phyloP scores from a whole-genome alignment of 2,329 filamentous ascomycete species.

The Fusarium citri region DNA sequence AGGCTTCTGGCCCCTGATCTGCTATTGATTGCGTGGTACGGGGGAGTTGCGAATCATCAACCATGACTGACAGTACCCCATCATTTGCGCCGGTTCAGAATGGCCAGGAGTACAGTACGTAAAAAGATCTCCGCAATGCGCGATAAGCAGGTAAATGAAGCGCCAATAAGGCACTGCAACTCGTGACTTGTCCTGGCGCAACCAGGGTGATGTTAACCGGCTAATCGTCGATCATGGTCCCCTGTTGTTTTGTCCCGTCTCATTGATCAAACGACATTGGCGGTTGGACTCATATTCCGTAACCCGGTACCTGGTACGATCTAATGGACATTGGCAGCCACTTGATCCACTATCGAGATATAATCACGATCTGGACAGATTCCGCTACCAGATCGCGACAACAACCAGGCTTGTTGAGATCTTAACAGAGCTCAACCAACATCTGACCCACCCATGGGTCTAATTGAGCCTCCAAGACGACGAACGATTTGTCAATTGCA shows the following conservation, averaged over 20 bases:
- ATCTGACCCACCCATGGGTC: not conserved
- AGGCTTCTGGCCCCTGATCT: not conserved
- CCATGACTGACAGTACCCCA: not conserved
- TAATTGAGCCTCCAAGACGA: not conserved
- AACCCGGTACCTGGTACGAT: constrained; percentile 36
- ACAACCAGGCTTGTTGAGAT: constrained; percentile 28
- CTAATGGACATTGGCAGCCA: constrained; percentile 33
- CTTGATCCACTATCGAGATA: constrained; percentile 43
- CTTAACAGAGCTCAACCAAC: constrained; percentile 17
- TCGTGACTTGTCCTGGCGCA: constrained; percentile 4
- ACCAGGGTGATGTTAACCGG: constrained; percentile 14
- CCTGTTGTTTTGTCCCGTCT: constrained; percentile 9
- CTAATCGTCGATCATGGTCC: constrained; percentile 23
- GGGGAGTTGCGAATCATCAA: constrained; percentile 1
- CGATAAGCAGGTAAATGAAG: constrained; percentile 1
- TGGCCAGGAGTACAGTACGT: not conserved
- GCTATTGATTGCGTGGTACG: not conserved
- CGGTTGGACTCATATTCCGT: constrained; percentile 15
- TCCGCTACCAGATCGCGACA: constrained; percentile 30
- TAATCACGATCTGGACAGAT: constrained; percentile 39
- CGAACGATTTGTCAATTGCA: not conserved
- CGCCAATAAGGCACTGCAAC: not conserved
- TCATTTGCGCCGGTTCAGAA: not conserved
- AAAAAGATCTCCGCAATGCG: not conserved
- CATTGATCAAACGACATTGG: constrained; percentile 14